phyloP scores from a whole-genome alignment of 2,329 filamentous ascomycete genomes.

The Penicillium sp. region DNA sequence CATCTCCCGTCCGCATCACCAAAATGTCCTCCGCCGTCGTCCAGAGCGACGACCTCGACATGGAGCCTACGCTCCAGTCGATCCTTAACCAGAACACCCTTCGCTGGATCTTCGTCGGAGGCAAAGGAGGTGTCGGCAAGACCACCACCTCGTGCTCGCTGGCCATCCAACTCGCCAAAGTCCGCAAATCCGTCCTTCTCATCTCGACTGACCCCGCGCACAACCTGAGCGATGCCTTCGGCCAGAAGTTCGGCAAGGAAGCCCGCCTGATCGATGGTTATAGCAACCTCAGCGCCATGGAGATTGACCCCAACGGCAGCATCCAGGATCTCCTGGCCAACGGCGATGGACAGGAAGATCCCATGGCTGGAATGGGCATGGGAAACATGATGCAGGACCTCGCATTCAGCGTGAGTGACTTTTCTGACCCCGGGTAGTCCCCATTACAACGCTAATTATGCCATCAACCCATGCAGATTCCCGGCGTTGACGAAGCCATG shows the following conservation, averaged over 20 bases:
- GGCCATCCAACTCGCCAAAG: slow-evolving; percentile 93
- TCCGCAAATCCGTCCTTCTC: slow-evolving; percentile 90
- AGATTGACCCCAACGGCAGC: slow-evolving; percentile 96
- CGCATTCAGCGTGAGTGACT: slow-evolving; percentile 71
- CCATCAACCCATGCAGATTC: slow-evolving; percentile 61
- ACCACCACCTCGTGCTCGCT: slow-evolving; percentile 99
- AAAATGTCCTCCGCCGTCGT: slow-evolving; percentile 45
- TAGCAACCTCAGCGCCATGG: slow-evolving; percentile 93
- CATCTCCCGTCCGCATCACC: slow-evolving; percentile 3
- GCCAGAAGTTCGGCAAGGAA: slow-evolving; percentile 99
- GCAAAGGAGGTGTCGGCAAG: slow-evolving; percentile 97
- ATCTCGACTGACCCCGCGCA: slow-evolving; percentile 98
- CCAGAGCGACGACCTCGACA: slow-evolving; percentile 60
- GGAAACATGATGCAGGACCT: slow-evolving; percentile 99
- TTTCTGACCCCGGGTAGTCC: not conserved
- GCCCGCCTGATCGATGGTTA: slow-evolving; percentile 89
- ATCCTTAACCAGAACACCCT: slow-evolving; percentile 93
- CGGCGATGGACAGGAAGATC: slow-evolving; percentile 64
- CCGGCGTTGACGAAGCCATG: slow-evolving; percentile 98
- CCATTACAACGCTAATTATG: not conserved
- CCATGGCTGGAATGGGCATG: slow-evolving; percentile 68
- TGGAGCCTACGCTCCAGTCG: slow-evolving; percentile 90
- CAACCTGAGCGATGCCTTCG: slow-evolving; percentile 96
- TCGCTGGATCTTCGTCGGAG: slow-evolving; percentile 98
- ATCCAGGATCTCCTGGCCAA: slow-evolving; percentile 92